phyloP scores from a whole-genome alignment of 495 filamentous ascomycete species.

The Ascobolus immersus region DNA sequence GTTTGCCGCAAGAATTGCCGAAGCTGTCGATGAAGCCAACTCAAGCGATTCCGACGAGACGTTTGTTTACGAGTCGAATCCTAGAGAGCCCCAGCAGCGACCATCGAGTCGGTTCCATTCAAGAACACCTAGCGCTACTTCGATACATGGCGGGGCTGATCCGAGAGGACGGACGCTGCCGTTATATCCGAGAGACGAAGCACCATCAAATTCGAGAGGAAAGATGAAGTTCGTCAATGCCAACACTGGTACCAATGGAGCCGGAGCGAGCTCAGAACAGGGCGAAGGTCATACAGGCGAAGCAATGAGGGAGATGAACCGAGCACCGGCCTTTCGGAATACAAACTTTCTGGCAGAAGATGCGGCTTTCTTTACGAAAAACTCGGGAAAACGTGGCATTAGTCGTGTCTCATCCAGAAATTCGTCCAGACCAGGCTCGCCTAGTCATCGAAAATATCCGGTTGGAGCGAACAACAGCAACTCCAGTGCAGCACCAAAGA shows the following conservation, averaged over 20 bases:
- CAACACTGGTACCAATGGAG: conserved; percentile 34
- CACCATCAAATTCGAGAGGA: conserved; percentile 52
- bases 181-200: conserved; percentile 34
- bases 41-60: conserved; percentile 95
- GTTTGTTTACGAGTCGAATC: conserved; percentile 97
- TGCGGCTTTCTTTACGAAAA: no score
- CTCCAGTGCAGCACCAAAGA: conserved; percentile 31
- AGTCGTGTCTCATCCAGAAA: conserved; percentile 14
- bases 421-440: conserved; percentile 17
- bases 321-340: no score
- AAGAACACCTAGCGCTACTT: conserved; percentile 80
- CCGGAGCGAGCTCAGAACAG: conserved; percentile 35
- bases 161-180: conserved; percentile 35
- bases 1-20: conserved; percentile 89
- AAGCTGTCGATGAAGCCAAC: conserved; percentile 72
- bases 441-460: conserved; percentile 13
- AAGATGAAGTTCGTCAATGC: conserved; percentile 98
- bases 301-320: conserved; percentile 35
- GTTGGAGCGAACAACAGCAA: conserved; percentile 20
- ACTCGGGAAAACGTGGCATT: no score
- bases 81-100: conserved; percentile 56
- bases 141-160: conserved; percentile 48
- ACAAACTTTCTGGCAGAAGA: no score
- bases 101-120: conserved; percentile 60
- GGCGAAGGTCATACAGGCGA: conserved; percentile 34